A percentile compares a stretch with the other conserved stretches of the same genome.
phyloP scores from a whole-genome alignment of 306 rosid species.

The Dicorynia guianensis region DNA sequence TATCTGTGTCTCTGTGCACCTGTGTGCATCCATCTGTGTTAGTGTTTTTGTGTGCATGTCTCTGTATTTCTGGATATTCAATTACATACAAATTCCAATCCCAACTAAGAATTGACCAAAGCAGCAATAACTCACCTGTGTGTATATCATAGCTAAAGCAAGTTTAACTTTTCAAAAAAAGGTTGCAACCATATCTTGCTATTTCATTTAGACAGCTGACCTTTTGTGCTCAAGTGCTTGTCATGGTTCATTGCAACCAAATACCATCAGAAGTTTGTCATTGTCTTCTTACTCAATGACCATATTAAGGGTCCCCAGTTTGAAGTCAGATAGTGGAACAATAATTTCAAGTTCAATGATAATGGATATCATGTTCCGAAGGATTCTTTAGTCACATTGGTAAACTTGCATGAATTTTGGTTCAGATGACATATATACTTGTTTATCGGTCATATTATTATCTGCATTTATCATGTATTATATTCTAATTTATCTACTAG shows the following conservation, averaged over 20 bases:
- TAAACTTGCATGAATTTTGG: not conserved
- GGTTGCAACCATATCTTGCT: too few species aligned
- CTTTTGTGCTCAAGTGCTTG: too few species aligned
- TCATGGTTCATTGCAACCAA: too few species aligned
- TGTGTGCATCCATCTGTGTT: not conserved
- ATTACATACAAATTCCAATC: not conserved
- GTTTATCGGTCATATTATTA: not conserved
- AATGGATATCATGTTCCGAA: not conserved
- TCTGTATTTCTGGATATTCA: not conserved
- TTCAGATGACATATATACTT: not conserved
- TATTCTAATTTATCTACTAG: not conserved
- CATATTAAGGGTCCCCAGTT: too few species aligned
- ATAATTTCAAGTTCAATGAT: too few species aligned
- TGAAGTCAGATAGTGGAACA: too few species aligned
- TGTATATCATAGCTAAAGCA: too few species aligned
- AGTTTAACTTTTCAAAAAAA: too few species aligned
- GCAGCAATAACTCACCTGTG: too few species aligned
- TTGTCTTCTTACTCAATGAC: not conserved
- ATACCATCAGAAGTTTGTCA: not conserved
- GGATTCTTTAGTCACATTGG: not conserved
- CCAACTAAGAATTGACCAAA: too few species aligned
- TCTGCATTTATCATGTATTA: not conserved
- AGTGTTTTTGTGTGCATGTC: not conserved
- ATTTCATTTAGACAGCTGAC: too few species aligned
- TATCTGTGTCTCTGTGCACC: not conserved